Base-by-base conservation (phyloP, 148 eudicot genomes). In the Rhododendron ovatum region DNA sequence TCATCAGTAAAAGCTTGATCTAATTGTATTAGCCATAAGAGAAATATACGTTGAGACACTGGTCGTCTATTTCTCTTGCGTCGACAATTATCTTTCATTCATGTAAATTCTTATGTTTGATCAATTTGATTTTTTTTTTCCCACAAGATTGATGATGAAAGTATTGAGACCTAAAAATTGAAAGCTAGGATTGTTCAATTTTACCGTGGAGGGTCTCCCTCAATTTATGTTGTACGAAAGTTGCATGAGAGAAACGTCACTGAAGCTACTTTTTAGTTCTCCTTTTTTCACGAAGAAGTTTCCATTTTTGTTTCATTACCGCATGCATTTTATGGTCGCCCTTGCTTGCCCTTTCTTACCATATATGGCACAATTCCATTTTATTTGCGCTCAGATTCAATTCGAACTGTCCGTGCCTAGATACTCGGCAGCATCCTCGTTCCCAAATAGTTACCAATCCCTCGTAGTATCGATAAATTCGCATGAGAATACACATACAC, bases 331-430 rank as follows among this genome's bases (percentile, higher is more conserved):
- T 65, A 26, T 9, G 10, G 73, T 65, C 13, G 30, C 69, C 69
- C 67, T 22, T 9, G 69, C 28, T 24, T 63, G 2, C 43, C 69
- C 67, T 22, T 9, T 28, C 28, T 24, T 63, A 0, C 43, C 55
- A 51, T 51, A 51, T 12, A 51, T 13, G 50, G 13, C 2, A 2
- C 59, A 53, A 24, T 24, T 9, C 9, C 65, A 59, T 4, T 41
- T 41, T 41, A 41, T 41, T 5, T 41, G 5, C 0, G 43, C 0
- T 41, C 1, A 41, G 6, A 5, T 41, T 41, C 43, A 41, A 41
- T 41, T 5, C 7, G 1, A 41, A 0, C 5, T 0, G 5, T 39
- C 4, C 4, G 5, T 3, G 41, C 0, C 41, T 1, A 41, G 43
- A 41, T 41, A 6, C 43, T 41, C 6, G 43, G 0, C 43, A 41